Percentiles rank a stretch among this genome's conserved stretches.
phyloP scores from a whole-genome alignment of 306 rosid species.

The Rubus parviflorus region DNA sequence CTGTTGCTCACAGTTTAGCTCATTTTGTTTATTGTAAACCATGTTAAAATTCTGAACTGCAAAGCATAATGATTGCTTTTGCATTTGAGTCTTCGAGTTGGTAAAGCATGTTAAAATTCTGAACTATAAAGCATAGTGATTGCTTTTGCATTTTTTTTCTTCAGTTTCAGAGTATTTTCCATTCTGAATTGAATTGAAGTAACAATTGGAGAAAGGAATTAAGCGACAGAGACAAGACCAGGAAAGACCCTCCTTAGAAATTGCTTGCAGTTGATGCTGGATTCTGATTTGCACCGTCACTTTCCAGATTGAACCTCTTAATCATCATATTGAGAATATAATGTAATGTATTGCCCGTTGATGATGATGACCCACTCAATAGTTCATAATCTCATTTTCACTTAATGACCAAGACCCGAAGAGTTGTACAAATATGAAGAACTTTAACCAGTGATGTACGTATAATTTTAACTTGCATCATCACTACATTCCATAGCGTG shows the following conservation, averaged over 20 bases:
- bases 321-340: background rate
- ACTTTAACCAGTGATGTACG: background rate
- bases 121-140: background rate
- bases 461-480: background rate
- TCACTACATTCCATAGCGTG: background rate
- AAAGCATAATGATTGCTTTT: background rate
- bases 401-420: background rate
- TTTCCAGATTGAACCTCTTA: background rate
- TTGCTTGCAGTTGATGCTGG: background rate
- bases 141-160: background rate
- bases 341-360: background rate
- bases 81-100: too few species aligned
- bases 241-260: background rate
- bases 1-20: too few species aligned
- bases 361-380: background rate
- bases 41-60: background rate
- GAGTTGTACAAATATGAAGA: background rate
- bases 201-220: background rate
- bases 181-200: background rate
- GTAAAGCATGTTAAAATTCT: too few species aligned
- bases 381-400: background rate
- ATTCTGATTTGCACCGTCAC: background rate
- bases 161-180: background rate
- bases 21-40: too few species aligned
- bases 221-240: background rate